phyloP scores from a whole-genome alignment of 257 asterid species.

The Forsythia suspensa region DNA sequence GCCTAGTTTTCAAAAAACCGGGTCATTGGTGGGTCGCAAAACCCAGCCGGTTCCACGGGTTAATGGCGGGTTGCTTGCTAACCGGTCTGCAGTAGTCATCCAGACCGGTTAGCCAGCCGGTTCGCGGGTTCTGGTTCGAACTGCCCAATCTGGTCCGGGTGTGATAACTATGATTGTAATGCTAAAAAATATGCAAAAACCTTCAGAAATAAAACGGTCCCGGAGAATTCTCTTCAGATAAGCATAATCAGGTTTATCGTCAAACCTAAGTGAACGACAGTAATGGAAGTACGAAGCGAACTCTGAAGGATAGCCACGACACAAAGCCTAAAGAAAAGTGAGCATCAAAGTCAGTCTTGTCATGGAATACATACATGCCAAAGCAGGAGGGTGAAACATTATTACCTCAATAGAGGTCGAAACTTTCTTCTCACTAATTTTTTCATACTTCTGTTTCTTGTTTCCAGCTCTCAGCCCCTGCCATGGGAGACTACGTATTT shows the following conservation, averaged over 20 bases:
- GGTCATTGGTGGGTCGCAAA: no score
- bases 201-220: conserved; percentile 88
- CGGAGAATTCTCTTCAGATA: conserved; percentile 77
- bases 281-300: conserved; percentile 89
- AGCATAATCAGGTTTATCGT: conserved; percentile 82
- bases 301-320: conserved; percentile 80
- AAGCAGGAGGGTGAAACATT: neutral
- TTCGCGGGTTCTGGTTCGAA: no score
- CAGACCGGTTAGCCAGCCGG: no score
- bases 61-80: no score
- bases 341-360: conserved; percentile 22
- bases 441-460: conserved; percentile 90
- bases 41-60: no score
- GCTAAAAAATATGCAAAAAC: conserved; percentile 28
- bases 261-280: conserved; percentile 82
- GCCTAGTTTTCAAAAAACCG: no score
- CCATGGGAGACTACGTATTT: conserved; percentile 79
- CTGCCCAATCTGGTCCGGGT: no score
- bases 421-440: conserved; percentile 83
- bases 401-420: conserved; percentile 86
- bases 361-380: conserved; percentile 5
- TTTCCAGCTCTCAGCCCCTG: conserved; percentile 96
- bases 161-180: neutral
- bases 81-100: no score
- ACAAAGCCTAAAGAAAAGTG: conserved; percentile 50